Evolutionary conservation across 768 basidiomycete genomes (phyloP).

Genomic region (Lyophyllum decastes): DNA sequence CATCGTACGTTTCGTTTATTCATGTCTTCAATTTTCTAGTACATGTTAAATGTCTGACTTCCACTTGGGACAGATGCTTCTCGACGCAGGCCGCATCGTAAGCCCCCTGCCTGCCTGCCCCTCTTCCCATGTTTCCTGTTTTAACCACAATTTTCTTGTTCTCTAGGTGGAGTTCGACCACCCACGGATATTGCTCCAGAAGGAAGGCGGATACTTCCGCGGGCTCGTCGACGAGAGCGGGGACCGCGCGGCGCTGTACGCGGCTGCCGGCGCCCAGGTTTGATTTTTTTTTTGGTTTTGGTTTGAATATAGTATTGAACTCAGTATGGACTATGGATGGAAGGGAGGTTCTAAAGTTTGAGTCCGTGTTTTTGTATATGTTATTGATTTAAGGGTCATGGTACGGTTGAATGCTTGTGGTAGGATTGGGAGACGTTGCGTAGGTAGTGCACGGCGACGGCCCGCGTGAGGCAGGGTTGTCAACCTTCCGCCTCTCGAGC

Average conservation of each 20-base stretch:
- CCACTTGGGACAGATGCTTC: constrained; percentile 37
- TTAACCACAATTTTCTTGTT: not conserved
- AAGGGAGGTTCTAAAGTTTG: not conserved
- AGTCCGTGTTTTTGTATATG: too few relatives aligned
- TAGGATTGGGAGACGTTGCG: too few relatives aligned
- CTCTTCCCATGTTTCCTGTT: not conserved
- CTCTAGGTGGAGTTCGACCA: constrained; percentile 54
- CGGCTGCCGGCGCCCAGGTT: constrained; percentile 32
- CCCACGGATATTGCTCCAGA: constrained; percentile 50
- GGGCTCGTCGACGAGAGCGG: constrained; percentile 59
- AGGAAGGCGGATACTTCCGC: constrained; percentile 51
- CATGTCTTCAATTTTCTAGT: not conserved
- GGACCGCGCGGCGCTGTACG: constrained; percentile 50
- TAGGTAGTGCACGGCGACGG: too few relatives aligned
- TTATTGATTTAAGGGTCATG: too few relatives aligned
- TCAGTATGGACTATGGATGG: not conserved
- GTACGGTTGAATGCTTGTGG: too few relatives aligned
- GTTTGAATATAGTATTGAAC: too few relatives aligned
- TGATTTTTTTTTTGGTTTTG: too few relatives aligned
- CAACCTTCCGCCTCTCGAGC: too few relatives aligned
- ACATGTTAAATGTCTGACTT: not conserved
- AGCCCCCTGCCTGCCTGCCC: constrained; percentile 1
- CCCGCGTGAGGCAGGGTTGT: too few relatives aligned
- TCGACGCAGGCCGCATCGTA: constrained; percentile 54
- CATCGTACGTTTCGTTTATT: constrained; percentile 31